Percentiles rank a stretch among this genome's conserved stretches.
Evolutionary conservation across 2,329 filamentous ascomycete genomes (phyloP).

Genomic region (Pseudogymnoascus sp.): DNA sequence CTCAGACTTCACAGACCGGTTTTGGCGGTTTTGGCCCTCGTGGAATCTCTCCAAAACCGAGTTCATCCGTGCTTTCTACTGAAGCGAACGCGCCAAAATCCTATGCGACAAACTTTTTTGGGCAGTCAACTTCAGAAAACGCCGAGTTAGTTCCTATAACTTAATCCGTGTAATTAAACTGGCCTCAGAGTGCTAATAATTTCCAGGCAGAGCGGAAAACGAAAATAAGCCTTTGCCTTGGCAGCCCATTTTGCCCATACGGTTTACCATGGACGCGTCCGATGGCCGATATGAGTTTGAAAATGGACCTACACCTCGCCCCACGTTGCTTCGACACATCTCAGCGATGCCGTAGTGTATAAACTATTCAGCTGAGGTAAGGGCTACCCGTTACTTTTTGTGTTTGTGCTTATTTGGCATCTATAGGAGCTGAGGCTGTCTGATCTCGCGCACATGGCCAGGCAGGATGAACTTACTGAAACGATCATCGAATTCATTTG

Average conservation of each 20-base stretch:
- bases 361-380: not conserved
- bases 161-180: not conserved
- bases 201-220: not conserved
- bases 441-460: not conserved
- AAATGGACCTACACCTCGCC: not conserved
- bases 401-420: not conserved
- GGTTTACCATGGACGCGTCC: not conserved
- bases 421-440: not conserved
- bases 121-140: not conserved
- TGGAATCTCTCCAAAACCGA: not conserved
- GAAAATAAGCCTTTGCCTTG: not conserved
- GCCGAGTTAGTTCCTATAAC: not conserved
- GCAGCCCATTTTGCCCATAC: not conserved
- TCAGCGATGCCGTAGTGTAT: not conserved
- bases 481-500: not conserved
- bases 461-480: not conserved
- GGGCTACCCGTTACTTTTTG: not conserved
- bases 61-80: too few relatives aligned
- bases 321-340: not conserved
- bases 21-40: not conserved
- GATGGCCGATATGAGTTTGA: not conserved
- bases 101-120: not conserved
- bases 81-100: not conserved
- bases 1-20: not conserved
- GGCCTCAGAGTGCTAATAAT: not conserved